These are phyloP conservation scores for Beauveria sp. DNA, from an alignment of 2,329 filamentous ascomycete species.

Conservation along the genomic window DNA sequence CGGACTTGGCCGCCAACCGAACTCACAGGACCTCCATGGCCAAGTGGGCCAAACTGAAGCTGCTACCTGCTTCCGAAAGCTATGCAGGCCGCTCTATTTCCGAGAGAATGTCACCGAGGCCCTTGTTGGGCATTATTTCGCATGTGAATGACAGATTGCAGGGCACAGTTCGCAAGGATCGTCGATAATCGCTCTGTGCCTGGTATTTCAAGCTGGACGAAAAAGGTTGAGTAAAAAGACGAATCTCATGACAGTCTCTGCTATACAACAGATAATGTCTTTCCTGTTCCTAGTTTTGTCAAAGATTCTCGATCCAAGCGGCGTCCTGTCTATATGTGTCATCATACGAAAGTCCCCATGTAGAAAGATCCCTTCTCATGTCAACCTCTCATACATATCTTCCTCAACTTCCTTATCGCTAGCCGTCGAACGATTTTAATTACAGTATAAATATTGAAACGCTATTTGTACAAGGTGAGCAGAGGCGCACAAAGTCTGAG, in stretches of 20 bases:
- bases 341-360: constrained; percentile 3
- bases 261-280: not conserved
- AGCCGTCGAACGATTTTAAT: not conserved
- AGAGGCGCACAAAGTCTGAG: not conserved
- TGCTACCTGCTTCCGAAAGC: not conserved
- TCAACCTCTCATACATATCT: not conserved
- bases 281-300: not conserved
- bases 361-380: not conserved
- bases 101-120: not conserved
- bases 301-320: not conserved
- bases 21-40: not conserved
- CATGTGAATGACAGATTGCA: not conserved
- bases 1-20: constrained; percentile 9
- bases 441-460: constrained; percentile 2
- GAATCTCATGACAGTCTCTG: not conserved
- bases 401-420: not conserved
- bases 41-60: not conserved
- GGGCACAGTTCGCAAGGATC: not conserved
- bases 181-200: not conserved
- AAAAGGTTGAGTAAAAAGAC: not conserved
- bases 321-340: not conserved
- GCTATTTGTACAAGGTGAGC: constrained; percentile 14
- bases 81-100: not conserved
- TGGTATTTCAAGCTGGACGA: not conserved
- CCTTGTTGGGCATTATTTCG: not conserved